Conservation (phyloP, 208 protist species). For the Novymonas esmeraldas region DNA sequence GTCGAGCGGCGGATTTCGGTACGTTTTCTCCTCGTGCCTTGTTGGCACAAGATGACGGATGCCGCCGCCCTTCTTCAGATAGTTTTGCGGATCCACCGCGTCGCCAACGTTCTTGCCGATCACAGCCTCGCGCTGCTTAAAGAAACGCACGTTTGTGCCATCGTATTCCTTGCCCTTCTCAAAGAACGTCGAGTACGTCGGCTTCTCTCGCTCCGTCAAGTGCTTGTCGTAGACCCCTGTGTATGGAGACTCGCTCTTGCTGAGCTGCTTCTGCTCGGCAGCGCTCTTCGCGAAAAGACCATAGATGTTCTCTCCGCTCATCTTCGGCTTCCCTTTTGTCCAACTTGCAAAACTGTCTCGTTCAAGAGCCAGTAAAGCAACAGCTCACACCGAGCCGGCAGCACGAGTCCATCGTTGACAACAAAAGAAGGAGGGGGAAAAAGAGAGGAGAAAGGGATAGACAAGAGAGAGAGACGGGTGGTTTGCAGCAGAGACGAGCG, state of each 20-base stretch:
- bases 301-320: constrained; percentile 77
- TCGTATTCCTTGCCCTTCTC: constrained; percentile 86
- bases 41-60: constrained; percentile 55
- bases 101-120: constrained; percentile 79
- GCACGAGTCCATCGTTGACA: no score
- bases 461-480: constrained; percentile 3
- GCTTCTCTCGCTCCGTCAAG: constrained; percentile 66
- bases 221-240: constrained; percentile 76
- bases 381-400: no score
- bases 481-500: neutral
- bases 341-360: neutral
- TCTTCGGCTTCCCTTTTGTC: constrained; percentile 5
- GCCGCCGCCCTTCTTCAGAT: constrained; percentile 74
- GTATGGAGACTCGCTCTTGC: constrained; percentile 36
- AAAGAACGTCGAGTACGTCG: constrained; percentile 85
- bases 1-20: constrained; percentile 58
- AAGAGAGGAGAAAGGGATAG: constrained; percentile 4
- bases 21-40: constrained; percentile 73
- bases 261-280: constrained; percentile 20
- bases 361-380: neutral
- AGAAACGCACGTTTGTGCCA: constrained; percentile 75
- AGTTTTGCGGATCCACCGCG: constrained; percentile 71
- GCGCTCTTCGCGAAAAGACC: constrained; percentile 38
- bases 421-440: neutral
- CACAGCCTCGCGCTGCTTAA: constrained; percentile 79